Evolutionary conservation across 768 basidiomycete species (phyloP).

Genomic region (Trametes cubensis): DNA sequence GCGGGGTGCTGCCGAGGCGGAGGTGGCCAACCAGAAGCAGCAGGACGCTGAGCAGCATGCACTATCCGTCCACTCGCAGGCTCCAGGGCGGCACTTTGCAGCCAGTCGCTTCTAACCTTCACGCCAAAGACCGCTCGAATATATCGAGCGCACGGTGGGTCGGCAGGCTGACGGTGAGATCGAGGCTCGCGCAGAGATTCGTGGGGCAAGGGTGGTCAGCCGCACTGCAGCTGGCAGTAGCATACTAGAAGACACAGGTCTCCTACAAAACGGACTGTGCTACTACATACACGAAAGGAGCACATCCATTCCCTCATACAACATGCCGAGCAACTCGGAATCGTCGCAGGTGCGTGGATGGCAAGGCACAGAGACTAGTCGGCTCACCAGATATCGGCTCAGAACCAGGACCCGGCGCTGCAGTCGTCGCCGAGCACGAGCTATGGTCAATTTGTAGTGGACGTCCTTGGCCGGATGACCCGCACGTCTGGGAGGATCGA

Average conservation of each 20-base stretch:
- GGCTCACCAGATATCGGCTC: neutral
- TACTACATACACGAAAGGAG: neutral
- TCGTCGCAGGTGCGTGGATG: neutral
- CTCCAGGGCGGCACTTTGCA: neutral
- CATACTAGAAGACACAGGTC: neutral
- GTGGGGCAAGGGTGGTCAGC: slow-evolving; percentile 7
- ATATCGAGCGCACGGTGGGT: neutral
- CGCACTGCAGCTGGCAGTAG: no score
- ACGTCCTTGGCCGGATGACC: slow-evolving; percentile 55
- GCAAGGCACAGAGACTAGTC: neutral
- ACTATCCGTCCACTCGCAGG: neutral
- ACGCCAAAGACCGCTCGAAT: neutral
- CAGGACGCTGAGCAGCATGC: neutral
- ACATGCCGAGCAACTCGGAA: no score
- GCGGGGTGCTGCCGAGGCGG: neutral
- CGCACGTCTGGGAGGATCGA: slow-evolving; percentile 52
- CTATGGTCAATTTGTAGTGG: slow-evolving; percentile 61
- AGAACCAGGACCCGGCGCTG: neutral
- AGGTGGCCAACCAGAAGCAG: neutral
- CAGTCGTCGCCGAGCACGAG: slow-evolving; percentile 47
- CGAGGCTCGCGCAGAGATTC: neutral
- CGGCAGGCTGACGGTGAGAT: neutral
- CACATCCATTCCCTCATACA: neutral
- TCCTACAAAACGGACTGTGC: neutral
- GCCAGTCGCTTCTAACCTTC: neutral